These are phyloP conservation scores for Apocynum venetum DNA, from an alignment of 257 asterid species.

Conservation along the genomic window DNA sequence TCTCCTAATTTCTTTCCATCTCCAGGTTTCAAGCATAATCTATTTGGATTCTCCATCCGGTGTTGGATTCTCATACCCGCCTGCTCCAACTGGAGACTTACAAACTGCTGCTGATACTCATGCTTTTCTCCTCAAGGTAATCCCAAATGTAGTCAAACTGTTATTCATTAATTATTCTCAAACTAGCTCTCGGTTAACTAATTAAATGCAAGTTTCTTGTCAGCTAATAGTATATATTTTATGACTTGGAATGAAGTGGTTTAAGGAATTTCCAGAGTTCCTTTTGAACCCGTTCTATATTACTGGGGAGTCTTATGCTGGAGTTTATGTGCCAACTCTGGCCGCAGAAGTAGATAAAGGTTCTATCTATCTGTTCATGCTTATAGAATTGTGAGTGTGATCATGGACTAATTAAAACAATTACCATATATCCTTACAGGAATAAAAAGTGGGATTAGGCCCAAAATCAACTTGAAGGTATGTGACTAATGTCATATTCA, in stretches of 20 bases:
- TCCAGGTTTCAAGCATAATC: conserved; percentile 47
- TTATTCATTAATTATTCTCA: too few species aligned
- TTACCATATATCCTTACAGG: conserved; percentile 30
- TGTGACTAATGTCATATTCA: neutral
- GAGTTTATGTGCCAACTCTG: conserved; percentile 59
- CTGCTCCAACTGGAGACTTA: conserved; percentile 33
- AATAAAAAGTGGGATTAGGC: conserved; percentile 32
- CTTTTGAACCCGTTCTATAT: conserved; percentile 42
- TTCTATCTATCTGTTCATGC: conserved; percentile 2
- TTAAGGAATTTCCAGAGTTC: conserved; percentile 47
- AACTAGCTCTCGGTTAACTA: too few species aligned
- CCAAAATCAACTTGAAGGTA: conserved; percentile 51
- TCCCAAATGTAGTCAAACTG: neutral
- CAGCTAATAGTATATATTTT: neutral
- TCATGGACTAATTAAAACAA: neutral
- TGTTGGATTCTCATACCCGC: conserved; percentile 54
- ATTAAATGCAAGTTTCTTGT: neutral
- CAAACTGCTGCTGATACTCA: conserved; percentile 52
- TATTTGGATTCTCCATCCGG: conserved; percentile 65
- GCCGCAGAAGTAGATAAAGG: conserved; percentile 41
- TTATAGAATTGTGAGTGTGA: neutral
- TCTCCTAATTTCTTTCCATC: neutral
- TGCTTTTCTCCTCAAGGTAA: conserved; percentile 56
- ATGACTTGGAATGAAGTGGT: conserved; percentile 38
- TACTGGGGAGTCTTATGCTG: conserved; percentile 62